These are phyloP conservation scores for Coemansia sp. DNA, from an alignment of 192 early-diverging fungal species.

Conservation along the genomic window DNA sequence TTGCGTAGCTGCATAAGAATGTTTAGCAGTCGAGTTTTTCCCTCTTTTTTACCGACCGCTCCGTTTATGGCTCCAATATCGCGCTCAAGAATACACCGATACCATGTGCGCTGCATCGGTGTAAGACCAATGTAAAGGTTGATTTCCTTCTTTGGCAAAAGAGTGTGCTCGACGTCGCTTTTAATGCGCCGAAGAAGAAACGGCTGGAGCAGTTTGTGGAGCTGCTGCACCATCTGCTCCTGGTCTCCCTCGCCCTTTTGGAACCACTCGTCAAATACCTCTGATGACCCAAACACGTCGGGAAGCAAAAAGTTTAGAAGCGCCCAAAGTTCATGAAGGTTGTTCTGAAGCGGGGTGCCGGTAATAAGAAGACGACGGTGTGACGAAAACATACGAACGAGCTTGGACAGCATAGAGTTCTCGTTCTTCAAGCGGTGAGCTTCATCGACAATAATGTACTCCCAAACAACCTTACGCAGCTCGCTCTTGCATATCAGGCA, in stretches of 20 bases:
- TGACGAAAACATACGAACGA: conserved; percentile 87
- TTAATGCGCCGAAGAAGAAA: conserved; percentile 91
- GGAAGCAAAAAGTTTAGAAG: conserved; percentile 96
- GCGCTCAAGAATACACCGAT: conserved; percentile 91
- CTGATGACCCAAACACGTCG: conserved; percentile 91
- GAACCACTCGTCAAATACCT: conserved; percentile 97
- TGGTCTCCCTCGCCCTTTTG: conserved; percentile 53
- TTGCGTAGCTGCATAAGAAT: conserved; percentile 95
- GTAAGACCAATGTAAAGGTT: conserved; percentile 92
- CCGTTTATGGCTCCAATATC: conserved; percentile 98
- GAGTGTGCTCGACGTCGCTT: conserved; percentile 91
- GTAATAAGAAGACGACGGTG: conserved; percentile 88
- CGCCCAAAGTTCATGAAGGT: conserved; percentile 98
- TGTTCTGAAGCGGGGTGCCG: conserved; percentile 97
- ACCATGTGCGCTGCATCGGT: conserved; percentile 96
- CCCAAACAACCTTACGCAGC: conserved; percentile 76
- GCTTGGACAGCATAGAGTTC: conserved; percentile 92
- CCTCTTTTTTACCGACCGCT: conserved; percentile 70
- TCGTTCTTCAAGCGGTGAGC: conserved; percentile 87
- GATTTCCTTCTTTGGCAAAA: conserved; percentile 91
- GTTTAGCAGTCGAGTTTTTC: conserved; percentile 90
- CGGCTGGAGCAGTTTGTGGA: conserved; percentile 62
- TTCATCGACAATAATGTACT: conserved; percentile 79
- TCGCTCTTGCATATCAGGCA: conserved; percentile 85
- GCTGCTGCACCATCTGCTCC: conserved; percentile 66